These are phyloP conservation scores for Nicotiana attenuata DNA, from an alignment of 257 asterid genomes.

Conservation along the genomic window DNA sequence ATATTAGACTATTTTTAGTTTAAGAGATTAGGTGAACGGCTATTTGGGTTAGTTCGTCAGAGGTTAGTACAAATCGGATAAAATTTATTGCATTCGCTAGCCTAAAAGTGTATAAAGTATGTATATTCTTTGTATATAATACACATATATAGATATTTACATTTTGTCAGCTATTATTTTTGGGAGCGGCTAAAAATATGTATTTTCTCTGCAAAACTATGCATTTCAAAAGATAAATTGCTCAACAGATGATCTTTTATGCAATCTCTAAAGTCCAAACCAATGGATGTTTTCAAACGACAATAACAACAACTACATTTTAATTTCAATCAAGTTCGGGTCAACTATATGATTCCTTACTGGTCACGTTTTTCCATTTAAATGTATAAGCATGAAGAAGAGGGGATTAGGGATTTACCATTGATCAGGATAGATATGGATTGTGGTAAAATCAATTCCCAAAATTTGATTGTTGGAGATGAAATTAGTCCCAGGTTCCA, in stretches of 20 bases:
- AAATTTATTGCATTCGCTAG: too few species aligned
- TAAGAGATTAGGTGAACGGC: too few species aligned
- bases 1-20: too few species aligned
- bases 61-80: too few species aligned
- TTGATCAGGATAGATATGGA: conserved; percentile 13
- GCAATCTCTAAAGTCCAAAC: neutral
- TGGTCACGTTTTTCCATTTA: too few species aligned
- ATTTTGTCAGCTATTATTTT: too few species aligned
- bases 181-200: too few species aligned
- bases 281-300: neutral
- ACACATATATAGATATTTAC: too few species aligned
- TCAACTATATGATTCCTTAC: neutral
- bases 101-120: too few species aligned
- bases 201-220: neutral
- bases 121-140: too few species aligned
- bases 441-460: conserved; percentile 14
- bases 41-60: too few species aligned
- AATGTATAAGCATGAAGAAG: neutral
- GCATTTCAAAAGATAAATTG: neutral
- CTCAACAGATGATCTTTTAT: neutral
- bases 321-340: too few species aligned
- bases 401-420: neutral
- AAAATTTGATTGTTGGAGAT: conserved; percentile 3
- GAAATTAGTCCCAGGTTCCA: conserved; percentile 8
- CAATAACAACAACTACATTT: neutral